phyloP scores from a whole-genome alignment of 2,329 filamentous ascomycete species.

The Exophiala sideris region DNA sequence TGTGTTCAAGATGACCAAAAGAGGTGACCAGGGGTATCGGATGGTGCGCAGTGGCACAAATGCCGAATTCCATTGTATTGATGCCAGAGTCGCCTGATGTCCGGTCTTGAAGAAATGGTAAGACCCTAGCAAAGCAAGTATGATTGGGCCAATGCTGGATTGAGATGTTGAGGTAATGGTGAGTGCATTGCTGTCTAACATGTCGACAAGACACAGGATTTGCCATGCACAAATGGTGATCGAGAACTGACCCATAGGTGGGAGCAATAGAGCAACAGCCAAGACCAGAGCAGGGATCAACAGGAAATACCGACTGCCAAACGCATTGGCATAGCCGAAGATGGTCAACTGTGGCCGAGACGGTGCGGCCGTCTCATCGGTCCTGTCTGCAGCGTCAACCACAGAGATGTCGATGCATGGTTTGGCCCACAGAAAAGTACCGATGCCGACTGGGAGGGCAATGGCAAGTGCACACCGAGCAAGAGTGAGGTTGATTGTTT shows the following conservation, averaged over 20 bases:
- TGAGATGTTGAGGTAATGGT: constrained; percentile 48
- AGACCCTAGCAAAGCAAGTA: constrained; percentile 83
- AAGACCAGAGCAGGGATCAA: constrained; percentile 78
- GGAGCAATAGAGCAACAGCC: constrained; percentile 74
- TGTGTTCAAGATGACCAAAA: constrained; percentile 79
- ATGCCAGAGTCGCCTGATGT: constrained; percentile 81
- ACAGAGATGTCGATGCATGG: constrained; percentile 74
- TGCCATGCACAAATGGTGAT: constrained; percentile 83
- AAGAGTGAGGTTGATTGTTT: constrained; percentile 69
- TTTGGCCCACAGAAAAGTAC: constrained; percentile 80
- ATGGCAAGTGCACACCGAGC: constrained; percentile 78
- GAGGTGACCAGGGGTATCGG: constrained; percentile 82
- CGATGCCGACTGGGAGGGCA: constrained; percentile 76
- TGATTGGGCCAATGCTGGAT: constrained; percentile 67
- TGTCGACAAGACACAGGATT: constrained; percentile 70
- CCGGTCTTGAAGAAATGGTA: constrained; percentile 98
- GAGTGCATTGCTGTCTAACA: constrained; percentile 59
- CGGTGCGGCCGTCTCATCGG: constrained; percentile 33
- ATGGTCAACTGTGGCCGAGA: constrained; percentile 62
- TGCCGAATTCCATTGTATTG: constrained; percentile 92
- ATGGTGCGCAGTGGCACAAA: constrained; percentile 74
- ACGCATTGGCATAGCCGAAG: constrained; percentile 87
- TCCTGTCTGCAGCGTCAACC: constrained; percentile 37
- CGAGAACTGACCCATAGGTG: constrained; percentile 88
- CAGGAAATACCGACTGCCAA: constrained; percentile 85